These are phyloP conservation scores for Colletotrichum incanum DNA, from an alignment of 2,329 filamentous ascomycete species.

Conservation along the genomic window DNA sequence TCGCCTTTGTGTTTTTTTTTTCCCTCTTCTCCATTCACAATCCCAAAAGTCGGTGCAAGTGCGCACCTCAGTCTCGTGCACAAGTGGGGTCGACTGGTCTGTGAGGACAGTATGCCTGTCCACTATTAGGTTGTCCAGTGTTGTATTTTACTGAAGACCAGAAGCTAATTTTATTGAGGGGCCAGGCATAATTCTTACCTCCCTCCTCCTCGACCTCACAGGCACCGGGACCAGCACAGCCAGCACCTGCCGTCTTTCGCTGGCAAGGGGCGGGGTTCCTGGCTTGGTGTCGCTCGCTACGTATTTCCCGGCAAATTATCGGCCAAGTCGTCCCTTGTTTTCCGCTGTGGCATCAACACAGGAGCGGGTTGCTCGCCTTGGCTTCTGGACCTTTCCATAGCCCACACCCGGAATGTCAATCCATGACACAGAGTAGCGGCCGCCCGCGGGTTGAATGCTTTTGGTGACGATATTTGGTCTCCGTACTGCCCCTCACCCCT, in stretches of 20 bases:
- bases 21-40: conserved; percentile 37
- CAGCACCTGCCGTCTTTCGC: background rate
- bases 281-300: conserved; percentile 16
- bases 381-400: conserved; percentile 39
- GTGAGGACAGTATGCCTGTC: conserved; percentile 22
- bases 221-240: background rate
- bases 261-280: conserved; percentile 38
- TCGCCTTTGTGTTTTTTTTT: conserved; percentile 27
- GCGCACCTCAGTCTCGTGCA: conserved; percentile 52
- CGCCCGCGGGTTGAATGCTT: background rate
- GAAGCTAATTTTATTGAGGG: conserved; percentile 34
- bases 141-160: conserved; percentile 13
- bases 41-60: conserved; percentile 56
- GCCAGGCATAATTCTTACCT: conserved; percentile 13
- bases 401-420: conserved; percentile 1
- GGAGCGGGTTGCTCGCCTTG: background rate
- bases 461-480: conserved; percentile 3
- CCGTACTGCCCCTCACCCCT: conserved; percentile 20
- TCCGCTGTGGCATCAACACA: conserved; percentile 22
- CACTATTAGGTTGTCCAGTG: conserved; percentile 12
- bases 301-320: conserved; percentile 32
- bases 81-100: conserved; percentile 52
- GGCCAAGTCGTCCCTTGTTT: conserved; percentile 22
- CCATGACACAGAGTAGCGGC: background rate
- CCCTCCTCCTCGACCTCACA: background rate